Base-by-base conservation (phyloP, 1,284 basidiomycete genomes). In the Bjerkandera adusta region DNA sequence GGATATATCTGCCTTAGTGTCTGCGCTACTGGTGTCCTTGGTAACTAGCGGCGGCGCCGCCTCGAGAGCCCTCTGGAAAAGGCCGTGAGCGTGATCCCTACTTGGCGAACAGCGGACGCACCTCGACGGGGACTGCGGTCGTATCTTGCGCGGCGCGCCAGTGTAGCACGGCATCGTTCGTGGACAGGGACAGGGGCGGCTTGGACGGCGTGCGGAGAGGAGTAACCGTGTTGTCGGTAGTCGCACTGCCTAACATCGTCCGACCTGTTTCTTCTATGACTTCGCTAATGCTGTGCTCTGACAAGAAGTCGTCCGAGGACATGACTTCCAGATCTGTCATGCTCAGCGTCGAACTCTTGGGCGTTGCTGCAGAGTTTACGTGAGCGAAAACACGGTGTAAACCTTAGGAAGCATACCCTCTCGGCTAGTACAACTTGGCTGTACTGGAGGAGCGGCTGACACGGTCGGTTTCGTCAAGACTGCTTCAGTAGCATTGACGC, bases 331-430 rank as follows among this genome's bases (percentile, higher is more conserved):
- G 30, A 36, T 49, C 48, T 4, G 48, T 44, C 36, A 33, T 24
- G 27, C 43, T 49, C 21, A 45, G 34, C 10, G 36, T 33, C 5
- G 48, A 27, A 33, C 42, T 49, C 48, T 45, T 45, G 11, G 48
- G 42, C 3, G 43, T 36, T 5, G 24, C 48, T 43, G 13, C 5
- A 20, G 5, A n/a, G 5, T n/a, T 34, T 5, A 5, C 5, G 5
- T 16, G 5, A 6, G 32, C 32, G 32, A 34, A n/a, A 6, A 5
- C 6, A 21, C 34, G 11, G 4, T 18, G 16, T 21, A 20, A 16
- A 36, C 34, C 15, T 16, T 36, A 16, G 6, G n/a, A n/a, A n/a
- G n/a, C n/a, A n/a, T n/a, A n/a, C n/a, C n/a, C n/a, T n/a, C n/a
- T n/a, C n/a, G n/a, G n/a, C n/a, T n/a, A n/a, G n/a, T n/a, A n/a